phyloP scores from a whole-genome alignment of 768 basidiomycete species.

The Pisolithus sp. region DNA sequence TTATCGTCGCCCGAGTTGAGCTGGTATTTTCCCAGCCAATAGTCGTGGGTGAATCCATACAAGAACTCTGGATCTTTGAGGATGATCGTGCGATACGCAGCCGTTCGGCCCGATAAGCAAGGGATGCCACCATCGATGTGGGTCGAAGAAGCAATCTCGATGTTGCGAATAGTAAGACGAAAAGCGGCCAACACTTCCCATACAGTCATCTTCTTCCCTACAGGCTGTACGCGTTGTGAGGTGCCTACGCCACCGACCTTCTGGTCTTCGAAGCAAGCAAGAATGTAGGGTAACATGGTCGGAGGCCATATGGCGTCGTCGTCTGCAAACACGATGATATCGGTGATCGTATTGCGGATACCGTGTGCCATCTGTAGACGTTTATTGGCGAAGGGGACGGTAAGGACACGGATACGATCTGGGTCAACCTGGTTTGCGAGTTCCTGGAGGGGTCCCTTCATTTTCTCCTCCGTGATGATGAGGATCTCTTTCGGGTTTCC shows the following conservation, averaged over 20 bases:
- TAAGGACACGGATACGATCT: conserved; percentile 75
- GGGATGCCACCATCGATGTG: conserved; percentile 92
- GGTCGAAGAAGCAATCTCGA: conserved; percentile 83
- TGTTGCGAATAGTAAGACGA: conserved; percentile 87
- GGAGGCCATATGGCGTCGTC: conserved; percentile 97
- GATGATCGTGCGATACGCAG: conserved; percentile 90
- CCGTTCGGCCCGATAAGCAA: conserved; percentile 88
- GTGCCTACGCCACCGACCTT: conserved; percentile 91
- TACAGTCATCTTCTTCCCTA: conserved; percentile 75
- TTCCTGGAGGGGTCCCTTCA: conserved; percentile 82
- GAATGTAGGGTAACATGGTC: conserved; percentile 79
- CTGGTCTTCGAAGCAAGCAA: conserved; percentile 94
- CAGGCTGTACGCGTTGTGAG: conserved; percentile 79
- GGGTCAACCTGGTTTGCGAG: conserved; percentile 87
- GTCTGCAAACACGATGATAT: conserved; percentile 92
- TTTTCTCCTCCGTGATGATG: conserved; percentile 80
- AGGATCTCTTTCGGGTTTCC: conserved; percentile 84
- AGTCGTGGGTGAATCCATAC: conserved; percentile 90
- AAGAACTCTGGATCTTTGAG: conserved; percentile 92
- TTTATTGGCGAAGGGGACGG: conserved; percentile 91
- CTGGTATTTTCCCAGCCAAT: conserved; percentile 91
- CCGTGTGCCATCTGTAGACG: conserved; percentile 92
- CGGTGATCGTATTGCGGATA: conserved; percentile 83
- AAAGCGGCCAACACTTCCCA: conserved; percentile 96
- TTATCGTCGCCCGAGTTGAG: conserved; percentile 93